phyloP scores from a whole-genome alignment of 179 eudicot genomes.

The Drosera spatulata region DNA sequence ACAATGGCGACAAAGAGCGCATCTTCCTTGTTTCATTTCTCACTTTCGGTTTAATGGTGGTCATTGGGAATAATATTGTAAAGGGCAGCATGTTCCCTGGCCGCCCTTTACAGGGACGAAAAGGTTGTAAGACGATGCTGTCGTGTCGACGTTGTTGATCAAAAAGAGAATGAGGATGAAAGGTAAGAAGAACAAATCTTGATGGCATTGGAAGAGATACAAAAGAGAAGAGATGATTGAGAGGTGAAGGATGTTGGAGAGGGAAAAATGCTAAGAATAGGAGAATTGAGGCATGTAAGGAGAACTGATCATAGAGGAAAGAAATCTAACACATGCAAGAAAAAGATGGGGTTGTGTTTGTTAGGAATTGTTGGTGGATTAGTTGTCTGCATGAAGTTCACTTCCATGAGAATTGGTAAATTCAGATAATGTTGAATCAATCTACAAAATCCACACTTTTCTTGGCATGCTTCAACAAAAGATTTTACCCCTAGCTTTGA shows the following conservation, averaged over 20 bases:
- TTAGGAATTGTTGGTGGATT: background rate
- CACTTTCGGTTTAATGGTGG: constrained; percentile 2
- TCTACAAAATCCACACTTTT: too few relatives aligned
- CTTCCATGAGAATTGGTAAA: too few relatives aligned
- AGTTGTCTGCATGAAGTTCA: background rate
- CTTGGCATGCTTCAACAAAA: too few relatives aligned
- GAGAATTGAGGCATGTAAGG: background rate
- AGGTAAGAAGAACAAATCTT: constrained; percentile 8
- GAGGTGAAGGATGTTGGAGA: constrained; percentile 3
- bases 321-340: background rate
- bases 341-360: background rate
- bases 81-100: constrained; percentile 29
- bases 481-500: too few relatives aligned
- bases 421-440: too few relatives aligned
- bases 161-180: constrained; percentile 2
- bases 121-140: constrained; percentile 6
- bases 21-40: background rate
- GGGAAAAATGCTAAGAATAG: constrained; percentile 28
- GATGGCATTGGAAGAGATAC: constrained; percentile 11
- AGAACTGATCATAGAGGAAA: background rate
- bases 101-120: constrained; percentile 30
- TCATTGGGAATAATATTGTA: constrained; percentile 5
- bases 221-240: constrained; percentile 7
- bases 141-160: constrained; percentile 4
- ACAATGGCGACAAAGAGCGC: background rate